A percentile compares a stretch with the other conserved stretches of the same genome.
phyloP scores from a whole-genome alignment of 2,329 filamentous ascomycete species.

The Aspergillus chevalieri region DNA sequence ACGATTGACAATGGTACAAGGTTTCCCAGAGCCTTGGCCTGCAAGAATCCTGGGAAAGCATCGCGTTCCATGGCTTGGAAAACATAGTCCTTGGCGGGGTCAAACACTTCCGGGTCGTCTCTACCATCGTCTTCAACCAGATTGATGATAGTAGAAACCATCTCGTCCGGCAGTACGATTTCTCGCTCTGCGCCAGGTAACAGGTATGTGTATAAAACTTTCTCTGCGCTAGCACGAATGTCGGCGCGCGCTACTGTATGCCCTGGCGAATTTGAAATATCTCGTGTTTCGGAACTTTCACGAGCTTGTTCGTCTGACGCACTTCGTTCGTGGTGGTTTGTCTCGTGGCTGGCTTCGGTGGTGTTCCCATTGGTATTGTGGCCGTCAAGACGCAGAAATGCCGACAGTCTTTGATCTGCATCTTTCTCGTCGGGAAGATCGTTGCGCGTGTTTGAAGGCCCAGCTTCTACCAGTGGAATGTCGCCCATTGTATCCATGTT shows the following conservation, averaged over 20 bases:
- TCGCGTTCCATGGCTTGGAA: constrained; percentile 99
- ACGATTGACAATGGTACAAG: constrained; percentile 87
- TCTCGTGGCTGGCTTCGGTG: constrained; percentile 51
- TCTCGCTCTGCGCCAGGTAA: constrained; percentile 93
- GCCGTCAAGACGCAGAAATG: constrained; percentile 65
- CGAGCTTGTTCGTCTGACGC: constrained; percentile 45
- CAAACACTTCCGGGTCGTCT: constrained; percentile 95
- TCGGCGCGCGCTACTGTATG: constrained; percentile 84
- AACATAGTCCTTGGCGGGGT: constrained; percentile 96
- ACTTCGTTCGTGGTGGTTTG: constrained; percentile 34
- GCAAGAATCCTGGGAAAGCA: constrained; percentile 93
- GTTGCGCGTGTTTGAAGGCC: constrained; percentile 51
- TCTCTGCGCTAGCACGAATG: constrained; percentile 88
- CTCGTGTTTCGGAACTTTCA: constrained; percentile 56
- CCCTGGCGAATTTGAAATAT: constrained; percentile 74
- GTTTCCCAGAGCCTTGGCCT: constrained; percentile 92
- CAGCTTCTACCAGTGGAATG: constrained; percentile 41
- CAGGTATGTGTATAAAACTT: constrained; percentile 97
- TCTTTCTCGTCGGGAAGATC: constrained; percentile 61
- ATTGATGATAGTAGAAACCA: constrained; percentile 76
- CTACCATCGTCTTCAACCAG: constrained; percentile 85
- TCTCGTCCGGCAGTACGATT: constrained; percentile 83
- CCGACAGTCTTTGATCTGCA: constrained; percentile 84
- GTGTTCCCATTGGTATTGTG: constrained; percentile 42
- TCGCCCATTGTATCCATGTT: constrained; percentile 66